These are phyloP conservation scores for Podospora fimiseda DNA, from an alignment of 495 filamentous ascomycete genomes.

Conservation along the genomic window DNA sequence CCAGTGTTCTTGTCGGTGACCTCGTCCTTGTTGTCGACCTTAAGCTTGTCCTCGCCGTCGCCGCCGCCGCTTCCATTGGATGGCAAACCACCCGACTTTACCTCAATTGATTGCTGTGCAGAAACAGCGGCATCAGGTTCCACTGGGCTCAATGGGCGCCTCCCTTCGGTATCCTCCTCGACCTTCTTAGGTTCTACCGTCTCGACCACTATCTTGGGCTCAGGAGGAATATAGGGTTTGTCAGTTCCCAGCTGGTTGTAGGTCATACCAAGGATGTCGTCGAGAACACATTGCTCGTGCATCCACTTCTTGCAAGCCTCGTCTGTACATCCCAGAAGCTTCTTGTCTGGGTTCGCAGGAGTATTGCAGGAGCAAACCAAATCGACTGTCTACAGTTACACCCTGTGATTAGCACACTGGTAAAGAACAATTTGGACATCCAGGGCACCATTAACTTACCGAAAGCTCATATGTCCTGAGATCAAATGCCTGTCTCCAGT, in stretches of 20 bases:
- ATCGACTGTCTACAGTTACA: slow-evolving; percentile 41
- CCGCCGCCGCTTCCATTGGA: slow-evolving; percentile 26
- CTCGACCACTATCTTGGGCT: no score
- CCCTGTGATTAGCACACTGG: background rate
- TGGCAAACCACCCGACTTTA: slow-evolving; percentile 32
- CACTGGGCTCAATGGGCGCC: slow-evolving; percentile 38
- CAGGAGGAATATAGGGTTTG: slow-evolving; percentile 34
- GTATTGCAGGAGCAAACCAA: slow-evolving; percentile 55
- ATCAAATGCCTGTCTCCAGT: slow-evolving; percentile 62
- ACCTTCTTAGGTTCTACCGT: slow-evolving; percentile 23
- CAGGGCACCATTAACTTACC: slow-evolving; percentile 37
- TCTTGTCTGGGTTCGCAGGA: slow-evolving; percentile 57
- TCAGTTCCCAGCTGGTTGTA: slow-evolving; percentile 42
- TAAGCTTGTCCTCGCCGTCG: no score
- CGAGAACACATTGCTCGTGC: slow-evolving; percentile 55
- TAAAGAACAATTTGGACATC: background rate
- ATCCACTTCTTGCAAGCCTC: slow-evolving; percentile 56
- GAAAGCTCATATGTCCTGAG: slow-evolving; percentile 50
- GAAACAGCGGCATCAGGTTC: slow-evolving; percentile 36
- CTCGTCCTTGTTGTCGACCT: slow-evolving; percentile 19
- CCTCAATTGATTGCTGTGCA: slow-evolving; percentile 41
- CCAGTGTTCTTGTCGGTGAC: slow-evolving; percentile 22
- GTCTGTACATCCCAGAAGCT: slow-evolving; percentile 52
- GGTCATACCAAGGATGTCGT: slow-evolving; percentile 41
- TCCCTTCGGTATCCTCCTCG: slow-evolving; percentile 28